Evolutionary conservation across 768 basidiomycete species (phyloP).

Genomic region (Boletus rufocinnamomeus): DNA sequence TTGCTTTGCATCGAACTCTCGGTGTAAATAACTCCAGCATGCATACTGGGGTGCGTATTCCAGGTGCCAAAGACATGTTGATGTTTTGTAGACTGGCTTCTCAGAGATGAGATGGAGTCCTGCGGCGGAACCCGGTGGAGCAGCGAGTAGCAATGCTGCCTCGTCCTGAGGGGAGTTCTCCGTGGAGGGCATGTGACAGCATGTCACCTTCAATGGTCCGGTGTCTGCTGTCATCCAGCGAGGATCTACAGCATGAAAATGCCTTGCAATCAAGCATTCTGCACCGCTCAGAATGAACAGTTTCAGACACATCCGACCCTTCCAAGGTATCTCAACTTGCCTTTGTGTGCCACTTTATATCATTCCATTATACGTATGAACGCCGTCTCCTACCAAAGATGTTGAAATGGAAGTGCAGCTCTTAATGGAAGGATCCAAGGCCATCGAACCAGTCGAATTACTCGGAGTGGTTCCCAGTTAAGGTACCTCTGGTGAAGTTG

Average conservation of each 20-base stretch:
- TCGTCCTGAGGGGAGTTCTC: neutral
- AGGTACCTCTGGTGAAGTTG: conserved; percentile 1
- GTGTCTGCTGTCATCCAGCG: neutral
- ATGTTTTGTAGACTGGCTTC: neutral
- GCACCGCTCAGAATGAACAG: neutral
- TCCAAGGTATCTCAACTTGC: neutral
- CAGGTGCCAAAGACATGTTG: neutral
- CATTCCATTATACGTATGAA: conserved; percentile 18
- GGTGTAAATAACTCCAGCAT: neutral
- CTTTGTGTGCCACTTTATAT: neutral
- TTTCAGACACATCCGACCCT: neutral
- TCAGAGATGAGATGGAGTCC: neutral
- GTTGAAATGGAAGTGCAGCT: conserved; percentile 19
- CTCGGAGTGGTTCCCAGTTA: neutral
- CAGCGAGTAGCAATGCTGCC: neutral
- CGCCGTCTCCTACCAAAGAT: conserved; percentile 13
- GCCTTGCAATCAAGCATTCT: neutral
- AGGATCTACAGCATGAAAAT: neutral
- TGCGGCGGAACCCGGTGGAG: neutral
- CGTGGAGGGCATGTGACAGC: neutral
- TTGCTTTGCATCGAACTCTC: neutral
- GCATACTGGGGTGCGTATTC: neutral
- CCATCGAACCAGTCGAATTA: neutral
- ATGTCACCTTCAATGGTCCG: neutral
- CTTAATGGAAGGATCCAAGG: neutral